Conservation (phyloP, 2,329 filamentous ascomycete genomes). For the Trichoderma citrinoviride region DNA sequence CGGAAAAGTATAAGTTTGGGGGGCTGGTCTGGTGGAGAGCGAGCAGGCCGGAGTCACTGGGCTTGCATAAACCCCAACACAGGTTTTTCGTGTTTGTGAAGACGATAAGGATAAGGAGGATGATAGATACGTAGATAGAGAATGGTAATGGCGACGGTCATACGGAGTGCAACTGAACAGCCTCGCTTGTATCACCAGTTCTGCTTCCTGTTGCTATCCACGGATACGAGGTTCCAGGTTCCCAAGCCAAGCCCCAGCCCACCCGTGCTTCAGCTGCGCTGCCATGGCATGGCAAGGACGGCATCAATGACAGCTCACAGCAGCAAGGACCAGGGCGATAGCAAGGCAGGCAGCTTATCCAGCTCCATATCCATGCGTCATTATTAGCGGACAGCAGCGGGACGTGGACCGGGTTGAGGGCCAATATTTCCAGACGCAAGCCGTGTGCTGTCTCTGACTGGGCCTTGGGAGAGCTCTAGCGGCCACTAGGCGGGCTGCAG, state of each 20-base stretch:
- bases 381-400: slow-evolving; percentile 11
- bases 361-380: slow-evolving; percentile 7
- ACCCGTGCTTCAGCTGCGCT: slow-evolving; percentile 10
- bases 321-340: slow-evolving; percentile 6
- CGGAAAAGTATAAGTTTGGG: slow-evolving; percentile 21
- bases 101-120: slow-evolving; percentile 5
- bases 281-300: slow-evolving; percentile 7
- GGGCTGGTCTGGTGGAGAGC: slow-evolving; percentile 4
- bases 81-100: not conserved
- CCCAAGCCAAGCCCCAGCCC: not conserved
- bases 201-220: slow-evolving; percentile 16
- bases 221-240: slow-evolving; percentile 21
- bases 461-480: not conserved
- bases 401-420: slow-evolving; percentile 9
- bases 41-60: not conserved
- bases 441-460: slow-evolving; percentile 2
- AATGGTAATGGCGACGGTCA: not conserved
- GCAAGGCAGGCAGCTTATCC: slow-evolving; percentile 11
- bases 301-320: slow-evolving; percentile 21
- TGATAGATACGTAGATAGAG: not conserved
- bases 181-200: not conserved
- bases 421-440: slow-evolving; percentile 2
- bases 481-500: slow-evolving; percentile 10
- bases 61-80: slow-evolving; percentile 14
- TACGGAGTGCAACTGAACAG: not conserved